Percentiles rank a stretch among this genome's conserved stretches.
Evolutionary conservation across 306 rosid species (phyloP).

Genomic region (Vigna hirtella): DNA sequence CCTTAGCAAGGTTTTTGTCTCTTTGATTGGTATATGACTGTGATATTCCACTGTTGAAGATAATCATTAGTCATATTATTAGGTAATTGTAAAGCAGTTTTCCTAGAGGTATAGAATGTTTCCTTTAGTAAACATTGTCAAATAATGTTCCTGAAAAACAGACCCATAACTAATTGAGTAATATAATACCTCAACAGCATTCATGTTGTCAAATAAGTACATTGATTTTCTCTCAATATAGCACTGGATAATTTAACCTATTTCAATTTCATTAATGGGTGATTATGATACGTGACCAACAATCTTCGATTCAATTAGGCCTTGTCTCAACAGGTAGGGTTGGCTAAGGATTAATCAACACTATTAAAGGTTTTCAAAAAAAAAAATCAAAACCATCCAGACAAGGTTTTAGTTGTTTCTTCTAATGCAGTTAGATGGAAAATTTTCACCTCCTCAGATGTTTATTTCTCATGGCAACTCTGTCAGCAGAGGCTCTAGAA

Average conservation of each 20-base stretch:
- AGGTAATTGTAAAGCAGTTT: slow-evolving; percentile 34
- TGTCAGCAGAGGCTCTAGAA: slow-evolving; percentile 89
- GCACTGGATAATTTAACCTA: neutral
- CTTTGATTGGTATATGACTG: slow-evolving; percentile 82
- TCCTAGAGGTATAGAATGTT: neutral
- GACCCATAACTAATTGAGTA: neutral
- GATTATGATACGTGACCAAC: slow-evolving; percentile 16
- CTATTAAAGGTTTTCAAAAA: neutral
- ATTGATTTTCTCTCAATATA: slow-evolving; percentile 19
- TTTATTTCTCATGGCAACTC: slow-evolving; percentile 79
- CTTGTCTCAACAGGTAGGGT: slow-evolving; percentile 12
- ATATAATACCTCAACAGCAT: slow-evolving; percentile 5
- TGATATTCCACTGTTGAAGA: slow-evolving; percentile 79
- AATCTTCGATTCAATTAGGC: slow-evolving; percentile 28
- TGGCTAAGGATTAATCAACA: slow-evolving; percentile 24
- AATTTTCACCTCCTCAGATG: slow-evolving; percentile 69
- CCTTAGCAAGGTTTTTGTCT: slow-evolving; percentile 75
- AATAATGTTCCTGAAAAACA: slow-evolving; percentile 2
- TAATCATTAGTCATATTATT: slow-evolving; percentile 22
- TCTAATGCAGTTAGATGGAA: slow-evolving; percentile 16
- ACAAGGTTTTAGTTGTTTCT: neutral
- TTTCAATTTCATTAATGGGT: slow-evolving; percentile 4
- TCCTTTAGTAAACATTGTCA: slow-evolving; percentile 4
- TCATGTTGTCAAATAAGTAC: slow-evolving; percentile 18
- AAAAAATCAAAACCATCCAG: neutral